These are phyloP conservation scores for Misopates orontium DNA, from an alignment of 257 asterid species.

Conservation along the genomic window DNA sequence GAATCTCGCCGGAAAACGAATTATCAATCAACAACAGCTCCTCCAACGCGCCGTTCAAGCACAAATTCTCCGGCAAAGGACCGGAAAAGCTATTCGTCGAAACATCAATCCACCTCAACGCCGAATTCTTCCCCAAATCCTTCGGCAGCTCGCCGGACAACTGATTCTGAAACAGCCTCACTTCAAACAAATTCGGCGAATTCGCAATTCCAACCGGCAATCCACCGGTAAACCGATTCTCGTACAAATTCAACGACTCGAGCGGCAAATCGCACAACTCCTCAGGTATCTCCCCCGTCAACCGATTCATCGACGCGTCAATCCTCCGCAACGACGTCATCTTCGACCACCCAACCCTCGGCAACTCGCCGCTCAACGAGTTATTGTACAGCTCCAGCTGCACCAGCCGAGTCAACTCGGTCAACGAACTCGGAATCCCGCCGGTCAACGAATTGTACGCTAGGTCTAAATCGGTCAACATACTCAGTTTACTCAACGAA, in stretches of 20 bases:
- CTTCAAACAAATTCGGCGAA: constrained; percentile 76
- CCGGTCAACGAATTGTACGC: constrained; percentile 73
- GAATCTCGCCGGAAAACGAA: constrained; percentile 73
- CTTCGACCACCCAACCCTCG: constrained; percentile 75
- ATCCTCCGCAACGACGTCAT: constrained; percentile 75
- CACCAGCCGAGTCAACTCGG: constrained; percentile 59
- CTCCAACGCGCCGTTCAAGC: constrained; percentile 58
- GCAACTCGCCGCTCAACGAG: constrained; percentile 76
- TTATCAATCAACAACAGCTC: constrained; percentile 70
- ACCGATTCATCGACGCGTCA: constrained; percentile 83
- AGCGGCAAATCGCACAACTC: constrained; percentile 85
- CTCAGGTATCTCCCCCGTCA: constrained; percentile 71
- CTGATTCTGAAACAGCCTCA: constrained; percentile 76
- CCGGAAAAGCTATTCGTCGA: constrained; percentile 76
- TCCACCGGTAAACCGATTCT: constrained; percentile 68
- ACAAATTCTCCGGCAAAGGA: constrained; percentile 59
- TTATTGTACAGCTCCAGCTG: constrained; percentile 93
- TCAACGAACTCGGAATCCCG: constrained; percentile 62
- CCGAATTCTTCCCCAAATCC: constrained; percentile 74
- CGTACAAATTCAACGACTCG: constrained; percentile 87
- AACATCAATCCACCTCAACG: constrained; percentile 79
- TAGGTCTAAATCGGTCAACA: constrained; percentile 74
- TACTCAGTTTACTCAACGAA: constrained; percentile 66
- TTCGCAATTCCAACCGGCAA: constrained; percentile 65
- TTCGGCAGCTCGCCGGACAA: constrained; percentile 61